A percentile compares a stretch with the other conserved stretches of the same genome.
Evolutionary conservation across 2,329 filamentous ascomycete genomes (phyloP).

Genomic region (Xylaria sp.): DNA sequence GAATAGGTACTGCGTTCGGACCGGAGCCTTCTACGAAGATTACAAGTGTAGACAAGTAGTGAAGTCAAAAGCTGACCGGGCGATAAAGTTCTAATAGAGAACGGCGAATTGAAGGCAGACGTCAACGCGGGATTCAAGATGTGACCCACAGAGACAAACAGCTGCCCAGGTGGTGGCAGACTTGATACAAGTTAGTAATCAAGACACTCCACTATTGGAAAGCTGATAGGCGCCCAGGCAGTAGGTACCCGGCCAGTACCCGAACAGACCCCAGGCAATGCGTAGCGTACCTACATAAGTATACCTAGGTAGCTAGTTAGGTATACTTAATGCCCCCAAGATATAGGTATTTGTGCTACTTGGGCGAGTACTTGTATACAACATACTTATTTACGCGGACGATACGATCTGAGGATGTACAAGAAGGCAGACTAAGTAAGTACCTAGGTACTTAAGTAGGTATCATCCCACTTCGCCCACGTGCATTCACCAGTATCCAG

Average conservation of each 20-base stretch:
- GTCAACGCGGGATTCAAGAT: slow-evolving; percentile 11
- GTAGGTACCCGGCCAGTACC: too few species aligned
- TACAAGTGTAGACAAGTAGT: not conserved
- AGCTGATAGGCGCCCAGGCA: too few species aligned
- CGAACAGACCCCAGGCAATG: too few species aligned
- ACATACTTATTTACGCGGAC: too few species aligned
- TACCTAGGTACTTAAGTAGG: not conserved
- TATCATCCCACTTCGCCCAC: not conserved
- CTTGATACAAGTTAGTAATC: slow-evolving; percentile 4
- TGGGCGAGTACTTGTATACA: too few species aligned
- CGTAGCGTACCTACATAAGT: too few species aligned
- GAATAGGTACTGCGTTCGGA: not conserved
- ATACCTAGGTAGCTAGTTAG: too few species aligned
- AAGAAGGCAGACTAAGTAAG: not conserved
- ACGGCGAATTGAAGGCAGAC: not conserved
- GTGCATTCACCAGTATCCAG: not conserved
- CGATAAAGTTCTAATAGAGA: not conserved
- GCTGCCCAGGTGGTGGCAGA: not conserved
- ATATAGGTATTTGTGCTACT: too few species aligned
- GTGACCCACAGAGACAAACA: slow-evolving; percentile 13
- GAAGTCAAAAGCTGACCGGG: not conserved
- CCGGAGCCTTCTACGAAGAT: not conserved
- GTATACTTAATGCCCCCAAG: too few species aligned
- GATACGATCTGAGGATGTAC: not conserved
- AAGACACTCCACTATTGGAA: not conserved